phyloP scores from a whole-genome alignment of 495 filamentous ascomycete genomes.

The Trichoderma reesei region DNA sequence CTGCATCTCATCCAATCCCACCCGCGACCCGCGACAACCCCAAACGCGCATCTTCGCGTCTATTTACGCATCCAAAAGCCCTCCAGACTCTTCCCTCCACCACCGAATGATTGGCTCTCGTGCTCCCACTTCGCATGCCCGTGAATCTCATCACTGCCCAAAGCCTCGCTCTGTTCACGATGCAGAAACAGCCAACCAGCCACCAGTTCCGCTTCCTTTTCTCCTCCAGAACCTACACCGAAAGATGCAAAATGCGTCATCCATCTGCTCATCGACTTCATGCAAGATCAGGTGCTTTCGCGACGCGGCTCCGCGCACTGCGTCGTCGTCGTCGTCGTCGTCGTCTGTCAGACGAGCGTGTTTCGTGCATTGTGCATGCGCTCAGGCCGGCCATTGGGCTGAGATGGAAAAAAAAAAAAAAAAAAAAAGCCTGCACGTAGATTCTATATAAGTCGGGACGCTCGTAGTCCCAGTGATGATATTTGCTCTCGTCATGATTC shows the following conservation, averaged over 20 bases:
- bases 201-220: too few species aligned
- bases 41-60: slow-evolving; percentile 8
- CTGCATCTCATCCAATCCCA: not conserved
- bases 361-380: not conserved
- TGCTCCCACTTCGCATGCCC: not conserved
- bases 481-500: not conserved
- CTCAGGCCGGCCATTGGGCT: not conserved
- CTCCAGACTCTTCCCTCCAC: not conserved
- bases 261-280: slow-evolving; percentile 4
- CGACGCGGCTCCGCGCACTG: not conserved
- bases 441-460: not conserved
- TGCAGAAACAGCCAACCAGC: not conserved
- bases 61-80: too few species aligned
- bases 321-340: not conserved
- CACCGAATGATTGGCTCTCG: not conserved
- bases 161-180: slow-evolving; percentile 1
- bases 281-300: not conserved
- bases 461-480: not conserved
- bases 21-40: not conserved
- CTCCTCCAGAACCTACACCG: not conserved
- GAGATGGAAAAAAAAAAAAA: too few species aligned
- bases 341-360: not conserved
- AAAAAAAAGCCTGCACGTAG: not conserved
- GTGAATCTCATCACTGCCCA: slow-evolving; percentile 5
- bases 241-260: not conserved